Evolutionary conservation across 2,329 filamentous ascomycete species (phyloP).

Genomic region (Metarhizium sp.): DNA sequence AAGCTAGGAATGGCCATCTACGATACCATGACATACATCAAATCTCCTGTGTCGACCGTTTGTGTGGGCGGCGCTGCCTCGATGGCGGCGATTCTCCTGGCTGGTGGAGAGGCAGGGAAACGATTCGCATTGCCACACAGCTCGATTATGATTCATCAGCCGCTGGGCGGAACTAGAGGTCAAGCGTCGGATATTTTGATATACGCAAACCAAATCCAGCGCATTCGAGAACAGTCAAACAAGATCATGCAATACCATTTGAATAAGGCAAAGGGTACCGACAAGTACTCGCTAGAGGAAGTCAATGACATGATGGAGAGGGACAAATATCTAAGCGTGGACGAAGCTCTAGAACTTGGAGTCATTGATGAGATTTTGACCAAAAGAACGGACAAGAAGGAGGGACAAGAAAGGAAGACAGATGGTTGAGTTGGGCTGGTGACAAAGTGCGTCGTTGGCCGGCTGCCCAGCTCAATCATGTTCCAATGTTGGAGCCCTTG

Average conservation of each 20-base stretch:
- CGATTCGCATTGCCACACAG: constrained; percentile 87
- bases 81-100: constrained; percentile 85
- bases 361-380: constrained; percentile 86
- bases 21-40: constrained; percentile 97
- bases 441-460: background rate
- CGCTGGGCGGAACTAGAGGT: constrained; percentile 61
- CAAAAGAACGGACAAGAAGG: constrained; percentile 39
- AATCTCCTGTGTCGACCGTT: constrained; percentile 84
- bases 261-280: constrained; percentile 63
- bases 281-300: constrained; percentile 70
- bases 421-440: background rate
- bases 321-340: constrained; percentile 84
- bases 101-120: constrained; percentile 76
- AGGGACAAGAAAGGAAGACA: constrained; percentile 19
- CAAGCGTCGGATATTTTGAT: constrained; percentile 81
- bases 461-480: background rate
- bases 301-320: constrained; percentile 95
- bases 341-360: constrained; percentile 81
- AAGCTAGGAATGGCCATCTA: constrained; percentile 69
- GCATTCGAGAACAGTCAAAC: constrained; percentile 78
- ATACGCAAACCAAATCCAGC: constrained; percentile 91
- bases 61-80: constrained; percentile 91
- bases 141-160: constrained; percentile 96
- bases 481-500: background rate
- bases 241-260: constrained; percentile 82